Percentiles rank a stretch among this genome's conserved stretches.
These are phyloP conservation scores for Rhodotorula kratochvilovae DNA, from an alignment of 768 basidiomycete genomes.

Conservation along the genomic window DNA sequence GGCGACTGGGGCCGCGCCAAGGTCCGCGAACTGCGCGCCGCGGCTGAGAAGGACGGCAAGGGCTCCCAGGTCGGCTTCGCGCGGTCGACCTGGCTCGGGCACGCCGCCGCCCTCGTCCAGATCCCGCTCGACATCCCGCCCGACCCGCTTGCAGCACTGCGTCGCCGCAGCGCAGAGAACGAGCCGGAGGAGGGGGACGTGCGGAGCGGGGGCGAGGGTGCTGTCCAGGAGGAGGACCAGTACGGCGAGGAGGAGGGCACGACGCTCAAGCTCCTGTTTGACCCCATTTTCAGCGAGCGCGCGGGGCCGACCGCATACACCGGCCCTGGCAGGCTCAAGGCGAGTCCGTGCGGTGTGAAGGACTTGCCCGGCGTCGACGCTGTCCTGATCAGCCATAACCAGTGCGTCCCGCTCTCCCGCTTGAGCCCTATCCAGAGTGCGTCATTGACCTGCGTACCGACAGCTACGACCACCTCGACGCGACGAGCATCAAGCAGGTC, in stretches of 20 bases:
- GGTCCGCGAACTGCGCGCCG: conserved; percentile 13
- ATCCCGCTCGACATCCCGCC: conserved; percentile 8
- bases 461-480: conserved; percentile 54
- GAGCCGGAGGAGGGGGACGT: neutral
- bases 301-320: conserved; percentile 46
- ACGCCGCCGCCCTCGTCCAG: conserved; percentile 45
- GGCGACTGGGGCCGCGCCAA: conserved; percentile 39
- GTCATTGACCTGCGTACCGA: neutral
- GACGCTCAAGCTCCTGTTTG: conserved; percentile 47
- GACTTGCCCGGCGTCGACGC: conserved; percentile 51
- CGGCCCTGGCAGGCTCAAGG: conserved; percentile 47
- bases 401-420: conserved; percentile 43
- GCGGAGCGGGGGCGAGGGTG: neutral
- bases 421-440: neutral
- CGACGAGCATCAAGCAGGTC: conserved; percentile 46
- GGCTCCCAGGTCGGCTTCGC: conserved; percentile 27
- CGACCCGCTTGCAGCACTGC: neutral
- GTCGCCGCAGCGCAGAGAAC: neutral
- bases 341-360: conserved; percentile 49
- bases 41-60: conserved; percentile 1
- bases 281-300: conserved; percentile 51
- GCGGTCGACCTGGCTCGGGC: conserved; percentile 50
- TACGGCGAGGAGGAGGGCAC: conserved; percentile 43
- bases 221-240: conserved; percentile 43
- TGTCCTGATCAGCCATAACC: conserved; percentile 52